These are phyloP conservation scores for Chrysanthemum lavandulifolium DNA, from an alignment of 129 eudicot genomes.

Conservation along the genomic window DNA sequence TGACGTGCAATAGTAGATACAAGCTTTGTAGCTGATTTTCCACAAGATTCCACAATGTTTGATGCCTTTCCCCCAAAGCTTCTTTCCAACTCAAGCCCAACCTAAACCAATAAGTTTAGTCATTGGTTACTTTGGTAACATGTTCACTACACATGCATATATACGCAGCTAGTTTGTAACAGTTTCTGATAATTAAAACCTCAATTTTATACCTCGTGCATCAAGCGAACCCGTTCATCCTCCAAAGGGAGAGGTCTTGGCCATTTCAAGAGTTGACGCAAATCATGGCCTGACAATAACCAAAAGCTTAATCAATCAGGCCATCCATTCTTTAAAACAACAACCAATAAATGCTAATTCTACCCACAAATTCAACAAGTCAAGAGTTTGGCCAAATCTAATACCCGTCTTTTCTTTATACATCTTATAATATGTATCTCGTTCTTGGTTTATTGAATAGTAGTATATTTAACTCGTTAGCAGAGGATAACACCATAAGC, in stretches of 20 bases:
- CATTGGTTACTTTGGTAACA: constrained; percentile 8
- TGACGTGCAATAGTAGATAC: constrained; percentile 71
- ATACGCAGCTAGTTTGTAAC: not conserved
- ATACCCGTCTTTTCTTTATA: not conserved
- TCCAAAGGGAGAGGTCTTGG: constrained; percentile 93
- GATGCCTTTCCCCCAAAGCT: constrained; percentile 89
- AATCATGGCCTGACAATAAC: constrained; percentile 68
- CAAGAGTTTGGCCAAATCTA: not conserved
- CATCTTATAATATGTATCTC: not conserved
- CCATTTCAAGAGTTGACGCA: constrained; percentile 82
- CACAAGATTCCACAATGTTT: constrained; percentile 70
- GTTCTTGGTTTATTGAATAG: constrained; percentile 11
- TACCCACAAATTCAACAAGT: not conserved
- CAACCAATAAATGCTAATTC: not conserved
- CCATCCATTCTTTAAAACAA: not conserved
- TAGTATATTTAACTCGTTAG: not conserved
- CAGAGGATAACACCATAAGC: not conserved
- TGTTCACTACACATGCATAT: not conserved
- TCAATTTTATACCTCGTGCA: constrained; percentile 63
- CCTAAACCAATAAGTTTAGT: constrained; percentile 37
- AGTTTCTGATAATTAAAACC: constrained; percentile 6
- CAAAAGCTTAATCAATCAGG: constrained; percentile 15
- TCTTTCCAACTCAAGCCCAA: constrained; percentile 76
- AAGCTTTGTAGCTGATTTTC: constrained; percentile 78
- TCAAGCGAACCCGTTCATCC: constrained; percentile 82